Conservation (phyloP, 768 basidiomycete species). For the Rhodotorula paludigena region DNA sequence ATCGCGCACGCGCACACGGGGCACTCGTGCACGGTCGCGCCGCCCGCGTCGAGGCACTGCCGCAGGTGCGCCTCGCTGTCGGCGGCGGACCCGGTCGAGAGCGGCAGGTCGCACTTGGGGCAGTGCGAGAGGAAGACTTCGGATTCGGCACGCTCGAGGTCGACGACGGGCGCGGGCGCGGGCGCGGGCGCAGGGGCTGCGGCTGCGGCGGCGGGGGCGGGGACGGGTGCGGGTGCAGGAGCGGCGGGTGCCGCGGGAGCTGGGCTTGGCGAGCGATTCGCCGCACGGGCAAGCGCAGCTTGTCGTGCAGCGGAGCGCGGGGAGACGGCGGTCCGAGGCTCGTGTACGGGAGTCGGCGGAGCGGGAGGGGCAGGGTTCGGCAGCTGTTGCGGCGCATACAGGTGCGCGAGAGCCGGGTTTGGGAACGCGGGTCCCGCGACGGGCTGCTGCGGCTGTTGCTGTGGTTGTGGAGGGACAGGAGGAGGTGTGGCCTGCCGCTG, state of each 20-base stretch:
- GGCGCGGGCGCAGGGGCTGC: neutral
- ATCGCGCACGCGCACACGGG: constrained; percentile 10
- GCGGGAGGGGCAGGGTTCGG: neutral
- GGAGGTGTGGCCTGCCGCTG: neutral
- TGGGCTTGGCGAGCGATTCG: neutral
- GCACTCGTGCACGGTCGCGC: constrained; percentile 1
- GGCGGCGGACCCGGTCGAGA: neutral
- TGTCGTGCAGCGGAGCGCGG: no score
- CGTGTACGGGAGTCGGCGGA: no score
- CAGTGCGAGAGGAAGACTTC: neutral
- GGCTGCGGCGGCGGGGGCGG: neutral
- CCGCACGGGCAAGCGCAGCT: neutral
- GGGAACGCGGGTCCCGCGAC: constrained; percentile 8
- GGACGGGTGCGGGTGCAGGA: neutral
- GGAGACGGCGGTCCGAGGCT: no score
- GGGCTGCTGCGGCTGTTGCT: neutral
- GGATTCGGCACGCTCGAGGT: neutral
- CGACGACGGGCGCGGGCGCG: neutral
- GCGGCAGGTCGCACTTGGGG: constrained; percentile 12
- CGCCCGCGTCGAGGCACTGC: constrained; percentile 1
- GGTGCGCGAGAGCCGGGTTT: neutral
- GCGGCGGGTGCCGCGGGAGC: neutral
- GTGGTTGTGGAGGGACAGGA: neutral
- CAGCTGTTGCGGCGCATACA: neutral
- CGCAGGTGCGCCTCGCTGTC: constrained; percentile 15